These are phyloP conservation scores for Peniophora sp. DNA, from an alignment of 1,284 basidiomycete species.

Conservation along the genomic window DNA sequence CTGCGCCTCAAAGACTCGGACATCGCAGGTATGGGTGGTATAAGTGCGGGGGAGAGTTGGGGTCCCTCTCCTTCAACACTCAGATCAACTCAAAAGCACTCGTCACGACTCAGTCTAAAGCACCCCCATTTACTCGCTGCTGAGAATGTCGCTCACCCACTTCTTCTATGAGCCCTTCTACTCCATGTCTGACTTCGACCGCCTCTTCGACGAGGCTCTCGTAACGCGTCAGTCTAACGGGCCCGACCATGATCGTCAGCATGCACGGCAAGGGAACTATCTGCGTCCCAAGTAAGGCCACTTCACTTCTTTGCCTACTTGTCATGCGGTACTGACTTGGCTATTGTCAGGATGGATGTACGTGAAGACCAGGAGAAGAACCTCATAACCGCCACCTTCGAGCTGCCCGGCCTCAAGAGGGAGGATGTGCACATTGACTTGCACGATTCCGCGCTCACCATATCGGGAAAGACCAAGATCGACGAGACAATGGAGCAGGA, in stretches of 20 bases:
- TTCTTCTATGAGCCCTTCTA: constrained; percentile 2
- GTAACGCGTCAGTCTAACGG: neutral
- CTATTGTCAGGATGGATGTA: constrained; percentile 26
- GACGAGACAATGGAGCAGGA: constrained; percentile 18
- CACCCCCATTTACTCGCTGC: too few relatives aligned
- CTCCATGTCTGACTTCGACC: constrained; percentile 4
- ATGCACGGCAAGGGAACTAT: neutral
- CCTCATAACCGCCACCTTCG: constrained; percentile 29
- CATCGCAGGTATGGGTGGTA: too few relatives aligned
- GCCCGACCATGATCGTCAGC: too few relatives aligned
- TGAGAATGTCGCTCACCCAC: neutral
- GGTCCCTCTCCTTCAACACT: too few relatives aligned
- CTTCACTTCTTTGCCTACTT: too few relatives aligned
- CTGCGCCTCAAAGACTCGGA: too few relatives aligned
- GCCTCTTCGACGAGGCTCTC: constrained; percentile 4
- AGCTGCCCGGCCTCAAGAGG: constrained; percentile 33
- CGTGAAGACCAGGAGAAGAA: constrained; percentile 24
- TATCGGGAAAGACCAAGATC: constrained; percentile 24
- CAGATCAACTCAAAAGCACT: too few relatives aligned
- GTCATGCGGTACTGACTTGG: constrained; percentile 10
- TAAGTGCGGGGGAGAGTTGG: too few relatives aligned
- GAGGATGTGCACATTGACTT: constrained; percentile 29
- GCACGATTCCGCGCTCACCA: constrained; percentile 25
- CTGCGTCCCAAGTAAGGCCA: too few relatives aligned
- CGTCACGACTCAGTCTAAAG: too few relatives aligned